Evolutionary conservation across 345 rosid genomes (phyloP).

Genomic region (Hypericum androsaemum): DNA sequence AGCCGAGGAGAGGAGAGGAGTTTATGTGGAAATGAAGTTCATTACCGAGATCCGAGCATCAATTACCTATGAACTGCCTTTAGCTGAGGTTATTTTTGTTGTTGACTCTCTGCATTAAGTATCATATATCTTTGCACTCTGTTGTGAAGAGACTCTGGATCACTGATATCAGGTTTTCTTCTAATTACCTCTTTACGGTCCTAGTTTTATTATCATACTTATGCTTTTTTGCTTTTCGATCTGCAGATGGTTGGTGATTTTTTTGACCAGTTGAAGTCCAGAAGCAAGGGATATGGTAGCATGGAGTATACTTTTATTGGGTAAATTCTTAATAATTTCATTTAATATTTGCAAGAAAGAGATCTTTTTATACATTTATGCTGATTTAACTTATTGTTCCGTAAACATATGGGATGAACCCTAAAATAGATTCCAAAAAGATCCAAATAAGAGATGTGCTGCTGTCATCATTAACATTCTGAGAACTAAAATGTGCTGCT

Average conservation of each 20-base stretch:
- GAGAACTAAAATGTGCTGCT: no score
- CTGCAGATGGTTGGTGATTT: slow-evolving; percentile 97
- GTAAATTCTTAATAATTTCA: slow-evolving; percentile 23
- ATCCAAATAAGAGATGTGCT: no score
- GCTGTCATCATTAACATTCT: not conserved
- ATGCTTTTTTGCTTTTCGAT: not conserved
- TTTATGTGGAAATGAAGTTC: slow-evolving; percentile 86
- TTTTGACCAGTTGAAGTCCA: slow-evolving; percentile 91
- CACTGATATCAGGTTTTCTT: not conserved
- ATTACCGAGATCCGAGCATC: slow-evolving; percentile 88
- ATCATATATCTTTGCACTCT: no score
- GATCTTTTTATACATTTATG: no score
- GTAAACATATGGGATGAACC: no score
- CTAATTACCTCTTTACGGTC: not conserved
- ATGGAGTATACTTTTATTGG: slow-evolving; percentile 88
- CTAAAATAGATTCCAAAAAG: no score
- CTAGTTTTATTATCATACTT: slow-evolving; percentile 10
- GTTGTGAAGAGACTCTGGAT: not conserved
- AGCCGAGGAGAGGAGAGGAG: slow-evolving; percentile 95
- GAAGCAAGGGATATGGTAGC: slow-evolving; percentile 98
- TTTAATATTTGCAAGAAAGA: no score
- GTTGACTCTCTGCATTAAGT: no score
- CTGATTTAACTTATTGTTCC: no score
- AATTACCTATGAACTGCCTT: slow-evolving; percentile 71
- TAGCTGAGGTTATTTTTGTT: slow-evolving; percentile 60